Conservation (phyloP, 1,284 basidiomycete species). For the Microbotryum scabiosae region DNA sequence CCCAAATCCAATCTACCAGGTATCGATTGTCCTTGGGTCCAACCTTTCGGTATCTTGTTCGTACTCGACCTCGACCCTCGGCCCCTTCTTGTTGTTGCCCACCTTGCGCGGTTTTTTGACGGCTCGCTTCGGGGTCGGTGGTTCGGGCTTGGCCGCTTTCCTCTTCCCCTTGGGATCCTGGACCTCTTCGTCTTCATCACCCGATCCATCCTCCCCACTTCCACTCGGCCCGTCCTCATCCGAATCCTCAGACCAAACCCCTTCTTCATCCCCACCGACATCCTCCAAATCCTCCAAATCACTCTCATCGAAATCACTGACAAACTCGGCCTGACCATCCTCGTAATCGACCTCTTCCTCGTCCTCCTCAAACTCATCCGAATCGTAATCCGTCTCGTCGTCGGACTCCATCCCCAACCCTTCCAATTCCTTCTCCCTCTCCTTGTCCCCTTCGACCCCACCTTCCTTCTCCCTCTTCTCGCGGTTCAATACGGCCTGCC, state of each 20-base stretch:
- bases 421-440: constrained; percentile 45
- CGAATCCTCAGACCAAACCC: neutral
- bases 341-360: constrained; percentile 50
- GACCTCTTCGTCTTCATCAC: constrained; percentile 22
- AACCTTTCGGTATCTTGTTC: constrained; percentile 68
- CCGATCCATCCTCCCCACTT: constrained; percentile 27
- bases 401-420: constrained; percentile 46
- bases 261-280: neutral
- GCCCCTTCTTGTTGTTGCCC: constrained; percentile 50
- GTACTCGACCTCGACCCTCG: constrained; percentile 89
- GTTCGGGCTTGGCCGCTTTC: constrained; percentile 49
- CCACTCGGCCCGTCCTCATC: neutral
- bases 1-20: too few species aligned
- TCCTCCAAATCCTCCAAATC: constrained; percentile 55
- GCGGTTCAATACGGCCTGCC: constrained; percentile 78
- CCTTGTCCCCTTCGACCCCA: constrained; percentile 34
- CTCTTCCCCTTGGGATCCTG: constrained; percentile 27
- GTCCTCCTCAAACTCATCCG: constrained; percentile 50
- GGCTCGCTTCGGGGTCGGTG: constrained; percentile 25
- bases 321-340: constrained; percentile 61
- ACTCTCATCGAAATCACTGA: constrained; percentile 59
- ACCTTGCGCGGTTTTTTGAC: constrained; percentile 14
- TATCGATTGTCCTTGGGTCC: too few species aligned
- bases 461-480: constrained; percentile 42
- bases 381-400: constrained; percentile 48